A percentile compares a stretch with the other conserved stretches of the same genome.
Conservation (phyloP, 2,329 filamentous ascomycete species). For the Gaeumannomyces tritici region DNA sequence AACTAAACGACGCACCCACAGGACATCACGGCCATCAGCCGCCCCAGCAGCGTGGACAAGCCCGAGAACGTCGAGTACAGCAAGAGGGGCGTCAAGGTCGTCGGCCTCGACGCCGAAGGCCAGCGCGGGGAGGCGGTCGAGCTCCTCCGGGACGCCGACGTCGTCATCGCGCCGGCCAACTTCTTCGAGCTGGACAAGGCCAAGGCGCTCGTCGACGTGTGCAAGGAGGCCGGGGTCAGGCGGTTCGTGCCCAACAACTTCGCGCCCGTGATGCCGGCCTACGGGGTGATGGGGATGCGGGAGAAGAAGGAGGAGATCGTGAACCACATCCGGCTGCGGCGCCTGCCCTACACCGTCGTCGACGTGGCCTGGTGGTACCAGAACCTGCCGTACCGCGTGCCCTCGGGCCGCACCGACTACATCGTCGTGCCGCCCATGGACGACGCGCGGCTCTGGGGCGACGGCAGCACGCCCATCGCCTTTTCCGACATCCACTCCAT, state of each 20-base stretch:
- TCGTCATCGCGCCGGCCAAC: conserved; percentile 16
- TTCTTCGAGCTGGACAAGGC: conserved; percentile 12
- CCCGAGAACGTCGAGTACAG: neutral
- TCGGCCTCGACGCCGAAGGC: neutral
- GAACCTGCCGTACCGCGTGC: conserved; percentile 19
- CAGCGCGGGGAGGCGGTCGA: conserved; percentile 10
- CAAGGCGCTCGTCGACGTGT: conserved; percentile 17
- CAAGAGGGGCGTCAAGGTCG: conserved; percentile 3
- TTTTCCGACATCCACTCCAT: conserved; percentile 43
- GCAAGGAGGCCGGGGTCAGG: conserved; percentile 18
- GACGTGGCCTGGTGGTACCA: conserved; percentile 53
- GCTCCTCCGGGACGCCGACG: conserved; percentile 17
- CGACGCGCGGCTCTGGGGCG: conserved; percentile 28
- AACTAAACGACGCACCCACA: neutral
- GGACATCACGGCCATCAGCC: conserved; percentile 6
- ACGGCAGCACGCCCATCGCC: conserved; percentile 31
- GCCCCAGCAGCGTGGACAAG: conserved; percentile 2
- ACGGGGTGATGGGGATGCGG: conserved; percentile 7
- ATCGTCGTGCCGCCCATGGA: conserved; percentile 24
- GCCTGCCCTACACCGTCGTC: conserved; percentile 44
- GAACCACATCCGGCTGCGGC: conserved; percentile 34
- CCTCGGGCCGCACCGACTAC: conserved; percentile 29
- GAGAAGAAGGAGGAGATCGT: conserved; percentile 39
- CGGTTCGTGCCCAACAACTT: conserved; percentile 16
- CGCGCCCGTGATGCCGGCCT: conserved; percentile 6